Conservation (phyloP, 202 grass and related monocot species). For the Miscanthus sacchariflorus region DNA sequence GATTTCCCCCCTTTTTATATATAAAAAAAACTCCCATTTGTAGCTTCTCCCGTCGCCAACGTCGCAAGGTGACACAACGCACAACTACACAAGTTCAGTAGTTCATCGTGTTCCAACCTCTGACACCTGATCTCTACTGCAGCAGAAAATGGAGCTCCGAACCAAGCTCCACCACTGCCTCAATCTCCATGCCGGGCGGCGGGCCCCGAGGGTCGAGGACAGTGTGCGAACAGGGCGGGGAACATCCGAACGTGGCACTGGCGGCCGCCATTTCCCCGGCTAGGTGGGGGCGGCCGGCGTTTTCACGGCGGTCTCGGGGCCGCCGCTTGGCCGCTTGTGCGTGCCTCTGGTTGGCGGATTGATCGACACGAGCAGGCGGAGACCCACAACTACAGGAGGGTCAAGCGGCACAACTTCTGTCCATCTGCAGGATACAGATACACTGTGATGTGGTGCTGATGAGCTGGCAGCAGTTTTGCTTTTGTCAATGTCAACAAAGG, state of each 20-base stretch:
- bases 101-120: too few relatives aligned
- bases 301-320: constrained; percentile 9
- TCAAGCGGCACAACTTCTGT: background rate
- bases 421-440: background rate
- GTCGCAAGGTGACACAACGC: too few relatives aligned
- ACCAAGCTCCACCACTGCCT: too few relatives aligned
- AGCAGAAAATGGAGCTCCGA: too few relatives aligned
- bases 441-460: background rate
- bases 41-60: too few relatives aligned
- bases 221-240: background rate
- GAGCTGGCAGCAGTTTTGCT: background rate
- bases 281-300: background rate
- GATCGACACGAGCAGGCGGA: too few relatives aligned
- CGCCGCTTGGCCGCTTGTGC: constrained; percentile 14
- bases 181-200: too few relatives aligned
- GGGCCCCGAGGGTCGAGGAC: too few relatives aligned
- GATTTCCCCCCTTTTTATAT: too few relatives aligned
- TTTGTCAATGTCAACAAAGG: background rate
- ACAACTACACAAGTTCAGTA: too few relatives aligned
- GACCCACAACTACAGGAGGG: background rate
- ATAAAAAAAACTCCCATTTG: too few relatives aligned
- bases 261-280: constrained; percentile 10
- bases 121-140: too few relatives aligned
- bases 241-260: constrained; percentile 28
- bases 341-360: background rate